These are phyloP conservation scores for Crucibulum laeve DNA, from an alignment of 768 basidiomycete species.

Conservation along the genomic window DNA sequence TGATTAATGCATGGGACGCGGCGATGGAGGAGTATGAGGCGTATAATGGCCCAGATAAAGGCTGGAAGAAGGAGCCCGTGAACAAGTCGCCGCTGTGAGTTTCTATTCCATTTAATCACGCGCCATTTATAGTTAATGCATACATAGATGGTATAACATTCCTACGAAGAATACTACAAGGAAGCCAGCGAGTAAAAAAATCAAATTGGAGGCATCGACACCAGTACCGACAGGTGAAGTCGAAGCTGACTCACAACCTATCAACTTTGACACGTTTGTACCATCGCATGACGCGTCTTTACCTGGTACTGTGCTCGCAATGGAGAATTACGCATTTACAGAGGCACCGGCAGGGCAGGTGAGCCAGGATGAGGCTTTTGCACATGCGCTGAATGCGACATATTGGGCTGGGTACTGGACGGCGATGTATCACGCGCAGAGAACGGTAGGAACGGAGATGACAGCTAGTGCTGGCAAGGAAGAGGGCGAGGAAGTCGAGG, in stretches of 20 bases:
- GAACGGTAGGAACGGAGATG: conserved; percentile 11
- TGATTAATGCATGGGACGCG: conserved; percentile 82
- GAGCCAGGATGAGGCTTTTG: conserved; percentile 72
- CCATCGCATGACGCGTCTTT: conserved; percentile 69
- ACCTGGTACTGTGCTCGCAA: conserved; percentile 16
- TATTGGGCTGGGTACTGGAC: conserved; percentile 91
- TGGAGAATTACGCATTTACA: conserved; percentile 21
- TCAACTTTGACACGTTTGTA: conserved; percentile 68
- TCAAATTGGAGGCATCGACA: neutral
- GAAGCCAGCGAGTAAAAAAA: conserved; percentile 13
- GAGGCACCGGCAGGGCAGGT: conserved; percentile 33
- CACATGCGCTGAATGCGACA: conserved; percentile 71
- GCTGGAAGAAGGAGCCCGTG: conserved; percentile 68
- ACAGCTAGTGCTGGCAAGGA: conserved; percentile 12
- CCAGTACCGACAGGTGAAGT: neutral
- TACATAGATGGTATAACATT: conserved; percentile 72
- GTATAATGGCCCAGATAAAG: conserved; percentile 63
- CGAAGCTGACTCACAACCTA: conserved; percentile 48
- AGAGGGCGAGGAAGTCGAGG: conserved; percentile 16
- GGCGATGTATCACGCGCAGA: conserved; percentile 69
- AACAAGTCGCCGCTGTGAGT: conserved; percentile 74
- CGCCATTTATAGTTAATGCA: neutral
- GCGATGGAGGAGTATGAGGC: conserved; percentile 79
- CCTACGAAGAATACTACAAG: conserved; percentile 32
- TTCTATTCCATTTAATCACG: neutral